A percentile compares a stretch with the other conserved stretches of the same genome.
phyloP scores from a whole-genome alignment of 2,329 filamentous ascomycete species.

The Coniochaeta prunicola region DNA sequence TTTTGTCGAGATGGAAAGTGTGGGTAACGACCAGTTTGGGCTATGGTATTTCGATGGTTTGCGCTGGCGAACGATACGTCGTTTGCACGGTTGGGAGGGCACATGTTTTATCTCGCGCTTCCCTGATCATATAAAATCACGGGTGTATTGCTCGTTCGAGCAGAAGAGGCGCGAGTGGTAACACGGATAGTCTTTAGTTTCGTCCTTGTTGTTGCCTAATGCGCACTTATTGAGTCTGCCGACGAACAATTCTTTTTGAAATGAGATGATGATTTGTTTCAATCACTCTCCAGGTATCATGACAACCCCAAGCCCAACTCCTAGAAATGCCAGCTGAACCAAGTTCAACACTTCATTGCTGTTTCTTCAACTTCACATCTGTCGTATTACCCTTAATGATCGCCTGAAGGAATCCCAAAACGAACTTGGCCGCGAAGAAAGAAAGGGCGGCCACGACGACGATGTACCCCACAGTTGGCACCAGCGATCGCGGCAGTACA shows the following conservation, averaged over 20 bases:
- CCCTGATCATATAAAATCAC: background rate
- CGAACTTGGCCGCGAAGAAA: constrained; percentile 33
- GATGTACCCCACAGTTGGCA: constrained; percentile 66
- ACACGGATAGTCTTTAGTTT: background rate
- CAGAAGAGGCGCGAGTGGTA: background rate
- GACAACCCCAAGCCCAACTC: background rate
- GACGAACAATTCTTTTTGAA: background rate
- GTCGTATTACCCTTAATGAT: constrained; percentile 14
- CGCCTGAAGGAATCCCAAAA: constrained; percentile 22
- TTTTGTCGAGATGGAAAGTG: background rate
- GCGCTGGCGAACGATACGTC: background rate
- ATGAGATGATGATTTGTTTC: background rate
- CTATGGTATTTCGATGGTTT: background rate
- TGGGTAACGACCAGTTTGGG: background rate
- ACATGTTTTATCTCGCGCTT: background rate
- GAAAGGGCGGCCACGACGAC: constrained; percentile 46
- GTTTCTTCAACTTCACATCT: constrained; percentile 26
- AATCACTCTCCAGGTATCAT: background rate
- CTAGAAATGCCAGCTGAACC: background rate
- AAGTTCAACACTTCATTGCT: constrained; percentile 18
- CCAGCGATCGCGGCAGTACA: constrained; percentile 68
- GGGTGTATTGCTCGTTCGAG: background rate
- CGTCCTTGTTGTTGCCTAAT: background rate
- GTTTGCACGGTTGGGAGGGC: background rate
- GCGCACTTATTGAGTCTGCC: background rate